Percentiles rank a stretch among this genome's conserved stretches.
phyloP scores from a whole-genome alignment of 495 filamentous ascomycete species.

The Choiromyces venosus region DNA sequence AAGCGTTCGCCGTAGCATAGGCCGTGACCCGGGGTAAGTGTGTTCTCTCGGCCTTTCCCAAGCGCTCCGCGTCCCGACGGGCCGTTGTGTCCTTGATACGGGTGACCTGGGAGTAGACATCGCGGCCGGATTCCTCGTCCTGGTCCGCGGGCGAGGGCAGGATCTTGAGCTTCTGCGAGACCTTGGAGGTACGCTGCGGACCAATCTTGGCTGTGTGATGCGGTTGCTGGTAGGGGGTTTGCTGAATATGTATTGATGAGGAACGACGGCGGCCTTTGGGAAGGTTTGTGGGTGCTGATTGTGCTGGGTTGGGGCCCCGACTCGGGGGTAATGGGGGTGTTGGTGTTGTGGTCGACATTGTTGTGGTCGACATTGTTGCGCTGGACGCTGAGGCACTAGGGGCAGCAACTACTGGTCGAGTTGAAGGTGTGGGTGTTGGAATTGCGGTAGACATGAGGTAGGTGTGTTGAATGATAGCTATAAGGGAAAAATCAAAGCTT shows the following conservation, averaged over 20 bases:
- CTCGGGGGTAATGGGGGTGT: slow-evolving; percentile 2
- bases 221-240: slow-evolving; percentile 11
- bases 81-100: slow-evolving; percentile 96
- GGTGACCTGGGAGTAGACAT: slow-evolving; percentile 89
- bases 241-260: slow-evolving; percentile 17
- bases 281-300: slow-evolving; percentile 1
- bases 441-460: slow-evolving; percentile 23
- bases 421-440: slow-evolving; percentile 6
- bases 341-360: slow-evolving; percentile 12
- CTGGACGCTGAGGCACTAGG: background rate
- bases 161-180: slow-evolving; percentile 90
- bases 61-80: slow-evolving; percentile 79
- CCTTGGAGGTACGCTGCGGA: slow-evolving; percentile 89
- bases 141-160: slow-evolving; percentile 81
- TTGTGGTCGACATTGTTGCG: background rate
- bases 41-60: slow-evolving; percentile 89
- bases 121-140: slow-evolving; percentile 83
- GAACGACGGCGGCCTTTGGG: slow-evolving; percentile 28
- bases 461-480: background rate
- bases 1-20: slow-evolving; percentile 88
- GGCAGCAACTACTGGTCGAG: background rate
- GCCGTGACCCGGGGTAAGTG: slow-evolving; percentile 85
- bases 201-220: slow-evolving; percentile 64
- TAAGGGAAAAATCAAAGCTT: background rate
- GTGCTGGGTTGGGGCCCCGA: background rate